Percentiles rank a stretch among this genome's conserved stretches.
phyloP scores from a whole-genome alignment of 495 filamentous ascomycete genomes.

The Podospora pseudocomata region DNA sequence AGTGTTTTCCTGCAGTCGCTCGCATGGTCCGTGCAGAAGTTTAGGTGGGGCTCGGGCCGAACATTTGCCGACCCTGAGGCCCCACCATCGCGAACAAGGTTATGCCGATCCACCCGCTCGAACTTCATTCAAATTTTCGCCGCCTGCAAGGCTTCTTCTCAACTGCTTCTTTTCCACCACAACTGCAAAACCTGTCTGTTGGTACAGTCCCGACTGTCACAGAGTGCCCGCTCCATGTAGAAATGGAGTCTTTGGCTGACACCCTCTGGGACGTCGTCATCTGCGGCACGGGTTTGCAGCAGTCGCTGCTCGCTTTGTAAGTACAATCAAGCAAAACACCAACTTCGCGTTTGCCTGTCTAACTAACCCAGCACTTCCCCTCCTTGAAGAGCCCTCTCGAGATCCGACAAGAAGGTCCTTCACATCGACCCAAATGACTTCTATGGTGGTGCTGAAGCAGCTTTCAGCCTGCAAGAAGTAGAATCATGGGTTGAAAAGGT shows the following conservation, averaged over 20 bases:
- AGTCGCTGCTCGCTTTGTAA: constrained; percentile 93
- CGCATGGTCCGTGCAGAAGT: constrained; percentile 18
- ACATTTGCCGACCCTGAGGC: constrained; percentile 14
- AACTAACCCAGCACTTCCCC: constrained; percentile 59
- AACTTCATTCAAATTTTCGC: constrained; percentile 37
- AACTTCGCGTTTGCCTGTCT: constrained; percentile 39
- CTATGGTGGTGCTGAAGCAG: constrained; percentile 84
- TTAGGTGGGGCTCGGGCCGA: constrained; percentile 19
- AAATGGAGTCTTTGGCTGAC: constrained; percentile 76
- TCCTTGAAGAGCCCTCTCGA: constrained; percentile 75
- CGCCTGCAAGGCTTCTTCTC: constrained; percentile 20
- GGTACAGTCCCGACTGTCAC: constrained; percentile 24
- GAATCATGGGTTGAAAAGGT: constrained; percentile 60
- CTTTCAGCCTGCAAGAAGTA: constrained; percentile 80
- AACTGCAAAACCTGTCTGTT: constrained; percentile 16
- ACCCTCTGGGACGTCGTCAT: constrained; percentile 91
- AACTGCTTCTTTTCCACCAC: constrained; percentile 26
- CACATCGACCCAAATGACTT: constrained; percentile 84
- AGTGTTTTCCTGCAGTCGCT: constrained; percentile 6
- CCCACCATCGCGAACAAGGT: constrained; percentile 21
- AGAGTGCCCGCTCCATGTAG: constrained; percentile 25
- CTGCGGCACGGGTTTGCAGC: constrained; percentile 79
- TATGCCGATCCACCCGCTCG: constrained; percentile 15
- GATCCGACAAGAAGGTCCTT: constrained; percentile 85
- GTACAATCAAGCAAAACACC: constrained; percentile 33